Evolutionary conservation across 352 stramenopile species (phyloP).

Genomic region (Phytophthora sojae): DNA sequence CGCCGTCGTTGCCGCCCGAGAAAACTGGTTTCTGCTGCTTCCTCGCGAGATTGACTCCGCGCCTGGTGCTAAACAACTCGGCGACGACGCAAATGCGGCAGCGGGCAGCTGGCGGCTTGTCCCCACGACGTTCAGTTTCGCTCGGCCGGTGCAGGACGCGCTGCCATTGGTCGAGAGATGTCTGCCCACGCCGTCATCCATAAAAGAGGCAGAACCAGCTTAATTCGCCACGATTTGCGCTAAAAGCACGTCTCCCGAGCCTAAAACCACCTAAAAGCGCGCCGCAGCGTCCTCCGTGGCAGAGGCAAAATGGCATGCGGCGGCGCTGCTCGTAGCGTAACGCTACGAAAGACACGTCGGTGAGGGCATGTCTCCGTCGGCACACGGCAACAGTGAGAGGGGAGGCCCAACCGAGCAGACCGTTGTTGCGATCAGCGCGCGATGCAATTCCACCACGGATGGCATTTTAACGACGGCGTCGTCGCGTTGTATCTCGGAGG

Average conservation of each 20-base stretch:
- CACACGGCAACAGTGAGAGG: background rate
- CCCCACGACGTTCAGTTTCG: conserved; percentile 44
- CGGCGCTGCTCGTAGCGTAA: conserved; percentile 1
- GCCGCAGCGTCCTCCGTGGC: conserved; percentile 4
- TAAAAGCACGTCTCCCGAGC: conserved; percentile 19
- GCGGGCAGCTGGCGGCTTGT: conserved; percentile 15
- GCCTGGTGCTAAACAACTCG: conserved; percentile 40
- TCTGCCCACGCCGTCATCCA: conserved; percentile 13
- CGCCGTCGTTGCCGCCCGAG: conserved; percentile 9
- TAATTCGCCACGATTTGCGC: conserved; percentile 34
- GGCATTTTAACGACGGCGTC: conserved; percentile 28
- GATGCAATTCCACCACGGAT: conserved; percentile 1
- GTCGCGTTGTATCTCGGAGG: conserved; percentile 22
- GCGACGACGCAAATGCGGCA: conserved; percentile 33
- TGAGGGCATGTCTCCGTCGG: conserved; percentile 4
- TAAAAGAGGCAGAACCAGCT: conserved; percentile 10
- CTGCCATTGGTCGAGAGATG: conserved; percentile 32
- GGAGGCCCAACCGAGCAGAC: background rate
- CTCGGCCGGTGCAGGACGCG: conserved; percentile 9
- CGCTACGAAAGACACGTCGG: conserved; percentile 1
- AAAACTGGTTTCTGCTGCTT: conserved; percentile 34
- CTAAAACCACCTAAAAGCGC: conserved; percentile 3
- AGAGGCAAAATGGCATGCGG: background rate
- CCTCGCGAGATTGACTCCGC: conserved; percentile 25
- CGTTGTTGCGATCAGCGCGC: background rate